A percentile compares a stretch with the other conserved stretches of the same genome.
Conservation (phyloP, 2,329 filamentous ascomycete genomes). For the Xylogone sp. region DNA sequence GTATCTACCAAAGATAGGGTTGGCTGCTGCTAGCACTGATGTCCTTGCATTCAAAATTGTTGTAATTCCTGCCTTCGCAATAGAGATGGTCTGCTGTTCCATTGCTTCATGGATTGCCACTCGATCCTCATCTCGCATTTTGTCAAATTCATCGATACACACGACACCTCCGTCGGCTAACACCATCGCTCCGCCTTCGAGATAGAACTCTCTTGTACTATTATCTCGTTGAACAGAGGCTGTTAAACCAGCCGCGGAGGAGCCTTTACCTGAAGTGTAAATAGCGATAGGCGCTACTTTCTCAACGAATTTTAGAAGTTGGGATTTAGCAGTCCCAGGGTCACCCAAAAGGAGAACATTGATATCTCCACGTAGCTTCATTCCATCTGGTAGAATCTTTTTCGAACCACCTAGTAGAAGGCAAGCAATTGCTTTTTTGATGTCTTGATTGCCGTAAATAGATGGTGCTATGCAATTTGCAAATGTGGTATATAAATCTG, state of each 20-base stretch:
- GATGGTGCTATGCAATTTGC: constrained; percentile 92
- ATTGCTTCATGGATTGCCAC: constrained; percentile 99
- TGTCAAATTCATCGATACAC: constrained; percentile 99
- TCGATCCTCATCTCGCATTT: constrained; percentile 97
- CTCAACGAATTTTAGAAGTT: constrained; percentile 95
- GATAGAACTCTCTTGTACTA: constrained; percentile 90
- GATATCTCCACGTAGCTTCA: constrained; percentile 96
- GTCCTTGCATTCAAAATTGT: constrained; percentile 96
- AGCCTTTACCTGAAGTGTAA: constrained; percentile 97
- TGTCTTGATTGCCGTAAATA: constrained; percentile 93
- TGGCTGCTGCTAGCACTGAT: constrained; percentile 90
- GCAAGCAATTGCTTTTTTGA: constrained; percentile 96
- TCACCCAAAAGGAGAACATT: constrained; percentile 96
- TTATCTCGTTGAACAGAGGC: constrained; percentile 94
- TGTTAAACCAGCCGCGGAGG: constrained; percentile 93
- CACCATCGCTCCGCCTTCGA: constrained; percentile 98
- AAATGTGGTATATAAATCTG: constrained; percentile 90
- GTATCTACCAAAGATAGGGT: constrained; percentile 96
- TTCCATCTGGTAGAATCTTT: constrained; percentile 95
- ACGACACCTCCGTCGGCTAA: constrained; percentile 95
- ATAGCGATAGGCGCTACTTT: constrained; percentile 95
- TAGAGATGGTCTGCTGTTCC: constrained; percentile 99
- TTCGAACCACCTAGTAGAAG: constrained; percentile 92
- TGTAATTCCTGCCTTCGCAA: constrained; percentile 97
- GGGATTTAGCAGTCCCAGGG: constrained; percentile 96